Evolutionary conservation across 2,329 filamentous ascomycete genomes (phyloP).

Genomic region (Penicillium polonicum): DNA sequence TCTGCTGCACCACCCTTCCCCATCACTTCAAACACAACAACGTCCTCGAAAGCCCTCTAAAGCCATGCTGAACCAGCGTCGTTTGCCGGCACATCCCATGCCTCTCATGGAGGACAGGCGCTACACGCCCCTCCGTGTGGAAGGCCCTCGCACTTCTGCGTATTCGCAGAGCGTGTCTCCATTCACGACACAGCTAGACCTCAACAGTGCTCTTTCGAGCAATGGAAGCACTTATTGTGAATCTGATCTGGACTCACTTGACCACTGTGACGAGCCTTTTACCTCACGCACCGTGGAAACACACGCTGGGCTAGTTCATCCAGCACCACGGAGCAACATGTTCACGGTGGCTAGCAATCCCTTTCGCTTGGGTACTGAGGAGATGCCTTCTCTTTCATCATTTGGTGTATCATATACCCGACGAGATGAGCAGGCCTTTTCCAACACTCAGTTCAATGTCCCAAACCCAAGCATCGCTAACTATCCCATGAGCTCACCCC

Average conservation of each 20-base stretch:
- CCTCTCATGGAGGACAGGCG: background rate
- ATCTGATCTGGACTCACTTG: background rate
- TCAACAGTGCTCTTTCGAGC: background rate
- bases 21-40: background rate
- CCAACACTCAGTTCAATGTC: background rate
- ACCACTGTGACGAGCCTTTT: background rate
- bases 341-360: constrained; percentile 7
- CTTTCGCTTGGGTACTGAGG: constrained; percentile 10
- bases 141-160: background rate
- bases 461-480: background rate
- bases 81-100: background rate
- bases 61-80: background rate
- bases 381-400: constrained; percentile 11
- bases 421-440: background rate
- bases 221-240: constrained; percentile 1
- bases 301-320: constrained; percentile 10
- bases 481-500: background rate
- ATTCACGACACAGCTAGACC: background rate
- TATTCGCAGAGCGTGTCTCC: background rate
- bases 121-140: background rate
- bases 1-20: background rate
- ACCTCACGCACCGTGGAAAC: background rate
- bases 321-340: constrained; percentile 7
- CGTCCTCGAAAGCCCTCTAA: background rate
- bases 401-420: constrained; percentile 1